Percentiles rank a stretch among this genome's conserved stretches.
These are phyloP conservation scores for Trichophyton simii DNA, from an alignment of 2,329 filamentous ascomycete species.

Conservation along the genomic window DNA sequence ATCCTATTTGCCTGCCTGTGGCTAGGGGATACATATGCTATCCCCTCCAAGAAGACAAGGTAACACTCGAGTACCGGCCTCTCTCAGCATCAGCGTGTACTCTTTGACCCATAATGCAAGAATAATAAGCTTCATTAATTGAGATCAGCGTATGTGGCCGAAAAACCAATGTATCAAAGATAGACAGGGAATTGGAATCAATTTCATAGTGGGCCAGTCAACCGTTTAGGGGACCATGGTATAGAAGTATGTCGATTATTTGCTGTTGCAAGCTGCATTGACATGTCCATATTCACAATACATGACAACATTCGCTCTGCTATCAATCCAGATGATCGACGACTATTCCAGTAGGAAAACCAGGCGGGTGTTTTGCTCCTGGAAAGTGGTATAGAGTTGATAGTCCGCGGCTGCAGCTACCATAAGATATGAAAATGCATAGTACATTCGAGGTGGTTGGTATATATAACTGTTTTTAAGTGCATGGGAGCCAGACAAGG, in stretches of 20 bases:
- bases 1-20: conserved; percentile 43
- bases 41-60: conserved; percentile 41
- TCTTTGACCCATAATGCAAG: conserved; percentile 40
- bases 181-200: background rate
- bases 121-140: conserved; percentile 44
- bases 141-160: conserved; percentile 43
- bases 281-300: conserved; percentile 42
- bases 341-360: conserved; percentile 35
- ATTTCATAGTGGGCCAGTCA: background rate
- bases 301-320: conserved; percentile 40
- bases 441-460: conserved; percentile 17
- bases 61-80: conserved; percentile 37
- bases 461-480: conserved; percentile 11
- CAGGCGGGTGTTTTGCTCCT: too few relatives aligned
- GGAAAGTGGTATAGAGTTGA: conserved; percentile 14
- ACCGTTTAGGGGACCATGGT: background rate
- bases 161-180: conserved; percentile 12
- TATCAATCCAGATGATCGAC: conserved; percentile 46
- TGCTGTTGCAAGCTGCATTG: conserved; percentile 31
- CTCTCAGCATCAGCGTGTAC: conserved; percentile 38
- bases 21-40: conserved; percentile 47
- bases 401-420: conserved; percentile 23
- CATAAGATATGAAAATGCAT: conserved; percentile 30
- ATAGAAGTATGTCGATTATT: background rate
- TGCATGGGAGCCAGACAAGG: conserved; percentile 35